These are phyloP conservation scores for Penicillium ochrochloron DNA, from an alignment of 495 filamentous ascomycete species.

Conservation along the genomic window DNA sequence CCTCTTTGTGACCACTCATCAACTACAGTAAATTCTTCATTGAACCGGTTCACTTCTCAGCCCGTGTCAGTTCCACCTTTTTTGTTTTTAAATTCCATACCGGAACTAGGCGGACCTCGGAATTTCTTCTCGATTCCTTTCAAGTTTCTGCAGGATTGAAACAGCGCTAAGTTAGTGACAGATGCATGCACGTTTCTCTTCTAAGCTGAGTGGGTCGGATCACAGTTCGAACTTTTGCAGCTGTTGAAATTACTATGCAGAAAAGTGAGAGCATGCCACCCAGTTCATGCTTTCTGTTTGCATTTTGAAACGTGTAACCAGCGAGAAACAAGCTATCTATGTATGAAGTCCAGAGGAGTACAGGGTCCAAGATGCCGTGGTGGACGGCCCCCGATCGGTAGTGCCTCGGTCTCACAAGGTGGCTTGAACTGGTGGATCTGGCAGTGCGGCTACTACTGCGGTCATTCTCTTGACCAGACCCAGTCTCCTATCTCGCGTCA, in stretches of 20 bases:
- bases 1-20: neutral
- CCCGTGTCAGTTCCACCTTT: neutral
- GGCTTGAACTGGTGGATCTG: neutral
- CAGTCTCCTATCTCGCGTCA: neutral
- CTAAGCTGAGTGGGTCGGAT: neutral
- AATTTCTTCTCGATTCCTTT: neutral
- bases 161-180: neutral
- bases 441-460: neutral
- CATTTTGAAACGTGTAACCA: neutral
- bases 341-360: neutral
- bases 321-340: neutral
- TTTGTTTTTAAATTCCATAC: neutral
- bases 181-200: slow-evolving; percentile 4
- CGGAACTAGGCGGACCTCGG: neutral
- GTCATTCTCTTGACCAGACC: neutral
- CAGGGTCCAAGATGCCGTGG: neutral
- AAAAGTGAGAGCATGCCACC: neutral
- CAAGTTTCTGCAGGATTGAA: slow-evolving; percentile 10
- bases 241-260: neutral
- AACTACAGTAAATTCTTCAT: neutral
- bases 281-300: neutral
- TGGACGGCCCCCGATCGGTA: neutral
- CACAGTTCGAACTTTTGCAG: neutral
- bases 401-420: neutral
- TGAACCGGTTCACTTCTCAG: neutral